Conservation (phyloP, 2,329 filamentous ascomycete genomes). For the Hypoxylon sp. region DNA sequence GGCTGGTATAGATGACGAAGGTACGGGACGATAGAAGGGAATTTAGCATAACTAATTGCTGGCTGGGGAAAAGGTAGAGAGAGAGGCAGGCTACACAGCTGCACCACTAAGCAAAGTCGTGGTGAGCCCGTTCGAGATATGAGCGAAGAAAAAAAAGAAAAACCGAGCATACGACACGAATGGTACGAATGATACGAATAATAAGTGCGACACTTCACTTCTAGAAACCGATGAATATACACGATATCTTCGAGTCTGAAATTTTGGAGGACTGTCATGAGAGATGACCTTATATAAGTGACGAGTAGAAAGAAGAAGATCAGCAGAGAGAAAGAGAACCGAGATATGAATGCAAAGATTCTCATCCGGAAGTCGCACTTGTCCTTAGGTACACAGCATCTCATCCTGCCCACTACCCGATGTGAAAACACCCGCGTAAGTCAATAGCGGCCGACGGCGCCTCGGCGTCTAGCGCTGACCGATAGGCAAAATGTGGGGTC, state of each 20-base stretch:
- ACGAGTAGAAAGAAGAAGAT: too few relatives aligned
- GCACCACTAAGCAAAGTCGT: conserved; percentile 17
- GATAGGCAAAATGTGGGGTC: neutral
- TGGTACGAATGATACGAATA: too few relatives aligned
- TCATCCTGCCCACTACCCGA: neutral
- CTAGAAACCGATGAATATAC: conserved; percentile 14
- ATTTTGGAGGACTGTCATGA: too few relatives aligned
- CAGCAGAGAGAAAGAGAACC: too few relatives aligned
- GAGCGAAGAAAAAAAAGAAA: conserved; percentile 4
- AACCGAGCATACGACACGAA: too few relatives aligned
- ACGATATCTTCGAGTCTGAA: conserved; percentile 2
- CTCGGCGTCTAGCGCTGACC: neutral
- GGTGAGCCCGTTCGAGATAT: conserved; percentile 14
- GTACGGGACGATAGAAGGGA: neutral
- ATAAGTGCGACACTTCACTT: conserved; percentile 19
- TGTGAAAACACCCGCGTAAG: neutral
- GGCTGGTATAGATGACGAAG: neutral
- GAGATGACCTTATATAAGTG: too few relatives aligned
- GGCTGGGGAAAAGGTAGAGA: neutral
- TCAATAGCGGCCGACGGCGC: neutral
- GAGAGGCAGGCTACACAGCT: conserved; percentile 6
- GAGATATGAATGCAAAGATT: too few relatives aligned
- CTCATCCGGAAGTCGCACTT: neutral
- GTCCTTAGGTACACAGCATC: neutral
- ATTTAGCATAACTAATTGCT: neutral